Evolutionary conservation across 208 protist genomes (phyloP).

Genomic region (Lotmaria passim): DNA sequence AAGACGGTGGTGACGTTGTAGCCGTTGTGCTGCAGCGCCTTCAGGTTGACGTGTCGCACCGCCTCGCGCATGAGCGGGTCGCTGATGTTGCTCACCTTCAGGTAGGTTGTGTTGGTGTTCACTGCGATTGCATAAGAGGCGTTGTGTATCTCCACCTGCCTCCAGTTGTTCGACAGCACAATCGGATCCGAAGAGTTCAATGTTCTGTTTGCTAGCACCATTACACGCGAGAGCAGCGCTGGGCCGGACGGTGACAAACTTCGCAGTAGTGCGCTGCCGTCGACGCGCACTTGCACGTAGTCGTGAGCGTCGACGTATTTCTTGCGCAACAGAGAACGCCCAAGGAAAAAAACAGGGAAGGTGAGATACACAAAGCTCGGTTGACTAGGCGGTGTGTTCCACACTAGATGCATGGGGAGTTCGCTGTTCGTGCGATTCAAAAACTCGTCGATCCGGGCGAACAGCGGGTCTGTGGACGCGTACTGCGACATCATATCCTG

Average conservation of each 20-base stretch:
- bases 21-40: not conserved
- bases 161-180: constrained; percentile 32
- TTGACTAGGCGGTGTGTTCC: not conserved
- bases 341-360: not conserved
- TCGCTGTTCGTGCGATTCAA: not conserved
- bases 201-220: not conserved
- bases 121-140: not conserved
- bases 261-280: not conserved
- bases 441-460: not conserved
- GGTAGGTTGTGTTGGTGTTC: constrained; percentile 4
- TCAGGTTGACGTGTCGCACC: constrained; percentile 33
- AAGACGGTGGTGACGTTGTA: constrained; percentile 9
- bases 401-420: not conserved
- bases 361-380: not conserved
- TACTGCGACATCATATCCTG: not conserved
- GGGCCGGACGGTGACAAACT: not conserved
- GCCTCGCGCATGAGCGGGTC: constrained; percentile 44
- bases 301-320: no score
- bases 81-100: constrained; percentile 24
- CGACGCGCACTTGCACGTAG: constrained; percentile 12
- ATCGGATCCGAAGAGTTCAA: not conserved
- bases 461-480: not conserved
- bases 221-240: not conserved
- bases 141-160: constrained; percentile 1
- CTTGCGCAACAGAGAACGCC: not conserved